phyloP scores from a whole-genome alignment of 1,284 basidiomycete species.

The Leccinum olivaceoglutinosum region DNA sequence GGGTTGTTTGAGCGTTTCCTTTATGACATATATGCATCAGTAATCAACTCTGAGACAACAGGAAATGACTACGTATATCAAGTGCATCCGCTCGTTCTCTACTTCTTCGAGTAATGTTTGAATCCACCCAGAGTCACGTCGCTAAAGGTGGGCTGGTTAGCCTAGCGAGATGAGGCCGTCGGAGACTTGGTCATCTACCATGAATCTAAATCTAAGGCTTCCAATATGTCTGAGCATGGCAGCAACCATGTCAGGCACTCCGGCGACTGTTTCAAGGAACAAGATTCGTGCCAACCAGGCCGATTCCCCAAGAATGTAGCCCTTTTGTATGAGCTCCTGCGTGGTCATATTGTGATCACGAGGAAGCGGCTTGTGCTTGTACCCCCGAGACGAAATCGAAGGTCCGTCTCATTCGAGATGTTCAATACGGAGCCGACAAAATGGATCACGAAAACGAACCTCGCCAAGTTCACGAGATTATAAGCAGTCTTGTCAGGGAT shows the following conservation, averaged over 20 bases:
- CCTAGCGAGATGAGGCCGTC: slow-evolving; percentile 4
- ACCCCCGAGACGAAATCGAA: slow-evolving; percentile 80
- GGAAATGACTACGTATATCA: slow-evolving; percentile 50
- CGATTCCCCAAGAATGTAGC: slow-evolving; percentile 67
- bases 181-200: slow-evolving; percentile 44
- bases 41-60: slow-evolving; percentile 4
- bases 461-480: slow-evolving; percentile 53
- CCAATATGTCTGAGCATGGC: slow-evolving; percentile 82
- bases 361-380: slow-evolving; percentile 70
- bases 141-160: slow-evolving; percentile 36
- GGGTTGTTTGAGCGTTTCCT: slow-evolving; percentile 83
- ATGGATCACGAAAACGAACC: slow-evolving; percentile 31
- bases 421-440: slow-evolving; percentile 8
- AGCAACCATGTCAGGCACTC: slow-evolving; percentile 92
- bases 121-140: slow-evolving; percentile 86
- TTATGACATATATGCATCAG: slow-evolving; percentile 13
- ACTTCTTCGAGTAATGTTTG: slow-evolving; percentile 87
- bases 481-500: slow-evolving; percentile 71
- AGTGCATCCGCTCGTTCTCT: slow-evolving; percentile 93
- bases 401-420: slow-evolving; percentile 37
- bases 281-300: slow-evolving; percentile 85
- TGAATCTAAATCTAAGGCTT: slow-evolving; percentile 60
- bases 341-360: slow-evolving; percentile 55
- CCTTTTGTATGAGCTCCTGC: slow-evolving; percentile 65
- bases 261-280: slow-evolving; percentile 88